Base-by-base conservation (phyloP, 1,284 basidiomycete genomes). In the Austropuccinia psidii region DNA sequence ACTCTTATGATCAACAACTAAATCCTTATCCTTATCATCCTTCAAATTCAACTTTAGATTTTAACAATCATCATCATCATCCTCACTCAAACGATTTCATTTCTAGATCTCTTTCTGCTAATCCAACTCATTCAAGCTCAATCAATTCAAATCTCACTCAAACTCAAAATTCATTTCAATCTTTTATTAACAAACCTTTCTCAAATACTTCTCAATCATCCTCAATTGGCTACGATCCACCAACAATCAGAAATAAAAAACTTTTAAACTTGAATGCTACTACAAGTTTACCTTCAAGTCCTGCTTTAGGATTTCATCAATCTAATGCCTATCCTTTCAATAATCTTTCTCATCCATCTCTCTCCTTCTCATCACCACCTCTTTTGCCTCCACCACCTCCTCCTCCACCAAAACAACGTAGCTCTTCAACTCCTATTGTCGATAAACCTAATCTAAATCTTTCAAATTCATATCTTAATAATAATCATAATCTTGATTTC, bases 221-320 rank as follows among this genome's bases (percentile, higher is more conserved):
- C 72, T 5, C 65, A 73, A 66, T 50, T 64, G 69, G 58, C 33
- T 73, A 73, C 31, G 72, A 73, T 31, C 72, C 72, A 19, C 72
- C 72, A 24, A 49, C 60, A 15, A 64, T 73, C 52, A 49, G 72
- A 8, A 73, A 73, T 57, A 73, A 73, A 54, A 65, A 64, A 45
- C 61, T 49, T 21, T 50, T 62, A 29, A 31, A 50, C 41, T 43
- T 61, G 33, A 66, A 45, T 24, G 54, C 61, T 3, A 60, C 67
- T 19, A 31, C 47, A n/a, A 65, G 61, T 54, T 49, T 73, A 43
- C 72, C 72, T 35, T 50, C 72, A 17, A 73, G 50, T 54, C 72
- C 72, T 7, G 72, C 61, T 19, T 43, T 73, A 35, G 72, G 72
- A 29, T 52, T 41, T 35, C 45, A 50, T 54, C 54, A 57, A n/a